Evolutionary conservation across 2,329 filamentous ascomycete species (phyloP).

Genomic region (Xylaria hypoxylon): DNA sequence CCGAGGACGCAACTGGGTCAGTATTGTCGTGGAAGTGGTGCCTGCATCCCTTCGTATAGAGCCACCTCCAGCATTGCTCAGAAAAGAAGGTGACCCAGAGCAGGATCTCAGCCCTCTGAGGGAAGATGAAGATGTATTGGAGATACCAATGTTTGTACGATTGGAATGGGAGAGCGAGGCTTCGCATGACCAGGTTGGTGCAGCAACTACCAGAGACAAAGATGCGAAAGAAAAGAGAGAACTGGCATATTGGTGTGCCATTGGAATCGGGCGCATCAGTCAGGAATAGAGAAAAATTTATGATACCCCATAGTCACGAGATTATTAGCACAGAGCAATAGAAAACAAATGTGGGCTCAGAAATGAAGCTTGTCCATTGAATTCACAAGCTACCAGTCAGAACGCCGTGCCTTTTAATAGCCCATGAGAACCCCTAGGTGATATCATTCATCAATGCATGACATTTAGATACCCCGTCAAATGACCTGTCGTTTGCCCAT

Average conservation of each 20-base stretch:
- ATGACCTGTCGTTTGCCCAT: slow-evolving; percentile 27
- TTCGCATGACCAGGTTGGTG: slow-evolving; percentile 71
- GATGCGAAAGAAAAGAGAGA: slow-evolving; percentile 82
- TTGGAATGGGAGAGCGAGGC: slow-evolving; percentile 87
- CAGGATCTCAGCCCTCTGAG: slow-evolving; percentile 61
- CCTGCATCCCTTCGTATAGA: slow-evolving; percentile 66
- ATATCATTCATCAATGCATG: slow-evolving; percentile 47
- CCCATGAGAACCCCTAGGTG: slow-evolving; percentile 49
- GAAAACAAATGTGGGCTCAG: slow-evolving; percentile 36
- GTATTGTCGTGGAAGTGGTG: slow-evolving; percentile 90
- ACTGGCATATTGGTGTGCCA: slow-evolving; percentile 93
- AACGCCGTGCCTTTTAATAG: slow-evolving; percentile 62
- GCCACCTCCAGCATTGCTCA: slow-evolving; percentile 46
- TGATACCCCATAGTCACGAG: slow-evolving; percentile 55
- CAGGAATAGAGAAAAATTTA: slow-evolving; percentile 54
- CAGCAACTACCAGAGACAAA: slow-evolving; percentile 64
- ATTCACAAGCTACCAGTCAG: slow-evolving; percentile 61
- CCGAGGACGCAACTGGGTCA: slow-evolving; percentile 92
- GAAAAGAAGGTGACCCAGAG: slow-evolving; percentile 51
- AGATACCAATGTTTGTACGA: slow-evolving; percentile 94
- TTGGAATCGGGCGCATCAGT: slow-evolving; percentile 85
- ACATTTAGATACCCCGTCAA: slow-evolving; percentile 45
- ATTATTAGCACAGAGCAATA: slow-evolving; percentile 24
- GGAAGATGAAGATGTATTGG: slow-evolving; percentile 74
- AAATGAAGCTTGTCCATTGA: slow-evolving; percentile 53